phyloP scores from a whole-genome alignment of 805 yeast genomes.

The Wickerhamomyces canadensis region DNA sequence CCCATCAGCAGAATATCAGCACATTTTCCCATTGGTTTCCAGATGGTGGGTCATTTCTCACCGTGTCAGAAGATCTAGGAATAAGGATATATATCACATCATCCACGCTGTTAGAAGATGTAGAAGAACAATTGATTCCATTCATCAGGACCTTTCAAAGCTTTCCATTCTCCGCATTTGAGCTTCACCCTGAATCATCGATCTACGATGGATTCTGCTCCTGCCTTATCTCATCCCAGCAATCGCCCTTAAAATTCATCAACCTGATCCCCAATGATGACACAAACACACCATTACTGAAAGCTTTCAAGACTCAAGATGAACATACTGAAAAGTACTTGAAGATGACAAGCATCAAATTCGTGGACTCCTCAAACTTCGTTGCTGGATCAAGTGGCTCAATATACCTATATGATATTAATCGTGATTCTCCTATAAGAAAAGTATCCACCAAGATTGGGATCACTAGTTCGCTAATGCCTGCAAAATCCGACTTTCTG shows the following conservation, averaged over 20 bases:
- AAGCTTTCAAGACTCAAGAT: conserved; percentile 27
- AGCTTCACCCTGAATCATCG: conserved; percentile 30
- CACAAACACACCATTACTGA: conserved; percentile 11
- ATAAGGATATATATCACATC: conserved; percentile 33
- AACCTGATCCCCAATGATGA: conserved; percentile 17
- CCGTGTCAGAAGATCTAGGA: conserved; percentile 32
- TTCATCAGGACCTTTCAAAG: conserved; percentile 28
- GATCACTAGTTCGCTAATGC: conserved; percentile 15
- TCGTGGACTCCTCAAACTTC: conserved; percentile 19
- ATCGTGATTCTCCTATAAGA: conserved; percentile 19
- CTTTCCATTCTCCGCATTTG: conserved; percentile 27
- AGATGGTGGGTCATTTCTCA: conserved; percentile 33
- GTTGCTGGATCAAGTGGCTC: conserved; percentile 27
- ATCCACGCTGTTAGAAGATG: conserved; percentile 13
- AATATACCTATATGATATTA: conserved; percentile 27
- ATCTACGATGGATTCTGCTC: conserved; percentile 24
- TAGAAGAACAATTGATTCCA: conserved; percentile 23
- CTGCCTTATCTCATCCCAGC: conserved; percentile 25
- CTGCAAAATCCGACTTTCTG: conserved; percentile 9
- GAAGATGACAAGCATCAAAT: conserved; percentile 25
- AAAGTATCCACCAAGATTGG: conserved; percentile 8
- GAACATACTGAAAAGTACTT: conserved; percentile 28
- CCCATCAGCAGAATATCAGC: conserved; percentile 19
- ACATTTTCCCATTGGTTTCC: conserved; percentile 30
- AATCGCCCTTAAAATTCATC: conserved; percentile 31